Percentiles rank a stretch among this genome's conserved stretches.
Evolutionary conservation across 202 grass and related monocot species (phyloP).

Genomic region (Carex arenaria): DNA sequence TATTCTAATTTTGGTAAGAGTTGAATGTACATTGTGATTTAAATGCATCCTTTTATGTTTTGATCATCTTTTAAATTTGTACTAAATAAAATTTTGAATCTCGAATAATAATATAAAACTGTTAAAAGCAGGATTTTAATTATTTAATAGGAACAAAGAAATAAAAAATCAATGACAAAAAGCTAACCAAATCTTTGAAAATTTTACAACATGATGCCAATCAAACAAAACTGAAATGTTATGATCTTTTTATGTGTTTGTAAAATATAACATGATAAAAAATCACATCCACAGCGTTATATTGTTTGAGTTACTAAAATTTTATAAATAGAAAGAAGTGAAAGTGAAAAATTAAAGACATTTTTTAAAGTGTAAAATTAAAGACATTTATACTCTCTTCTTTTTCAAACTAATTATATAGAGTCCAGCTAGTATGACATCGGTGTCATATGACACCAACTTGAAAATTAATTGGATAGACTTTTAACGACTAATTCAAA

Average conservation of each 20-base stretch:
- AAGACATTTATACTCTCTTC: not conserved
- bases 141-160: no score
- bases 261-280: not conserved
- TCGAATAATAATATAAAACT: no score
- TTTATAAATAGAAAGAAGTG: not conserved
- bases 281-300: not conserved
- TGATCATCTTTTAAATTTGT: no score
- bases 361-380: not conserved
- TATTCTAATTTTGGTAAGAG: not conserved
- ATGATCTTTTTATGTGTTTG: not conserved
- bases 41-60: not conserved
- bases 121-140: no score
- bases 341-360: not conserved
- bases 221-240: not conserved
- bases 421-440: no score
- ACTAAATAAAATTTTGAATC: no score
- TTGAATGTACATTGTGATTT: not conserved
- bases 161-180: no score
- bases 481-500: no score
- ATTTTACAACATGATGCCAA: not conserved
- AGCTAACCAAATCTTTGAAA: not conserved
- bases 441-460: no score
- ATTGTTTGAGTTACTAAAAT: not conserved
- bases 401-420: not conserved
- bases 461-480: no score